These are phyloP conservation scores for Neonectria faginata DNA, from an alignment of 2,329 filamentous ascomycete genomes.

Conservation along the genomic window DNA sequence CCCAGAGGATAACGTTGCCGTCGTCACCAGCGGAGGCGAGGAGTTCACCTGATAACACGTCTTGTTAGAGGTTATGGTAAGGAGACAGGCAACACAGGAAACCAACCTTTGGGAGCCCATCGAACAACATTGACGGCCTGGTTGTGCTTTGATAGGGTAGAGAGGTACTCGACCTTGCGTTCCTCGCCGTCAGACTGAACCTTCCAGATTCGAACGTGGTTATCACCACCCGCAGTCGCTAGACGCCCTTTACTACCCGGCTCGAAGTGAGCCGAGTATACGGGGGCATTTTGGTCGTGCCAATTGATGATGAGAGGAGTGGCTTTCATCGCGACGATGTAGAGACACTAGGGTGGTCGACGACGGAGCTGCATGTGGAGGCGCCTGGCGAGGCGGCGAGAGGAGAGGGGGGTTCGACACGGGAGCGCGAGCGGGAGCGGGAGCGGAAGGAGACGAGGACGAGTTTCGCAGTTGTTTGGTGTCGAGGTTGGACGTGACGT, in stretches of 20 bases:
- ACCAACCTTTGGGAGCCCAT: slow-evolving; percentile 90
- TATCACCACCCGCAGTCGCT: slow-evolving; percentile 95
- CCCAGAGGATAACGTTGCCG: slow-evolving; percentile 96
- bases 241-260: slow-evolving; percentile 90
- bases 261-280: slow-evolving; percentile 98
- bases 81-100: background rate
- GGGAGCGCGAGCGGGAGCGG: background rate
- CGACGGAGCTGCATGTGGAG: slow-evolving; percentile 48
- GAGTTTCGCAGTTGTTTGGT: background rate
- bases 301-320: slow-evolving; percentile 97
- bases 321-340: slow-evolving; percentile 81
- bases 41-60: slow-evolving; percentile 75
- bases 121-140: slow-evolving; percentile 98
- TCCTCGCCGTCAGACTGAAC: slow-evolving; percentile 87
- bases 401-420: slow-evolving; percentile 8
- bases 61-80: slow-evolving; percentile 33
- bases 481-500: slow-evolving; percentile 1
- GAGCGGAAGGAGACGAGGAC: background rate
- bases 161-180: slow-evolving; percentile 89
- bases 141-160: slow-evolving; percentile 91
- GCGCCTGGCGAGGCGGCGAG: slow-evolving; percentile 28
- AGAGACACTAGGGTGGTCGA: slow-evolving; percentile 41
- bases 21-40: slow-evolving; percentile 97
- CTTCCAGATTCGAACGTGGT: slow-evolving; percentile 96
- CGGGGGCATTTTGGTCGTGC: slow-evolving; percentile 96